These are phyloP conservation scores for Zymoseptoria passerinii DNA, from an alignment of 2,329 filamentous ascomycete species.

Conservation along the genomic window DNA sequence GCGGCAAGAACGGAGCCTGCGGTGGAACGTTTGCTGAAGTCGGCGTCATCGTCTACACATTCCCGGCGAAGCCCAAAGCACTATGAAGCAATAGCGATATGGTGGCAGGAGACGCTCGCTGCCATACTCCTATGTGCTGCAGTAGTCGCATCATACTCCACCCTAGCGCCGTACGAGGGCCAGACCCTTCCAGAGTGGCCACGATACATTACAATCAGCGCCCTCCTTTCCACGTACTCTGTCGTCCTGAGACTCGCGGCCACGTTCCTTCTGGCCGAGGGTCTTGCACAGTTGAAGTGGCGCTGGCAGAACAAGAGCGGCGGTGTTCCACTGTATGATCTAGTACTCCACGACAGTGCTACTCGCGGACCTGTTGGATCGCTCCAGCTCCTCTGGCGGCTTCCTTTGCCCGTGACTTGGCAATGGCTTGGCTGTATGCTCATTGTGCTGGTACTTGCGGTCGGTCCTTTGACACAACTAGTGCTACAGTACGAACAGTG, in stretches of 20 bases:
- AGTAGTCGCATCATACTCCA: constrained; percentile 4
- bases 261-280: constrained; percentile 3
- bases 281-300: constrained; percentile 8
- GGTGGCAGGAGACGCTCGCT: constrained; percentile 4
- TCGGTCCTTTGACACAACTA: constrained; percentile 9
- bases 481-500: constrained; percentile 9
- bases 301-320: constrained; percentile 3
- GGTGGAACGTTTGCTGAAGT: neutral
- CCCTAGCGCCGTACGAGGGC: constrained; percentile 7
- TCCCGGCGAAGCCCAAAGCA: neutral
- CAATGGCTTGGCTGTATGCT: constrained; percentile 7
- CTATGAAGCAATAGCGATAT: neutral
- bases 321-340: constrained; percentile 4
- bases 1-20: neutral
- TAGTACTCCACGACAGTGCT: constrained; percentile 5
- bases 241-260: constrained; percentile 7
- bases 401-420: constrained; percentile 1
- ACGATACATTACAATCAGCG: constrained; percentile 5
- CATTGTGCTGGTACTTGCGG: neutral
- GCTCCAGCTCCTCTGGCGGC: neutral
- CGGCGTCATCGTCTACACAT: neutral
- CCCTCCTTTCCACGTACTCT: constrained; percentile 7
- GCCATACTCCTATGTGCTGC: neutral
- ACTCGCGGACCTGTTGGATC: constrained; percentile 6
- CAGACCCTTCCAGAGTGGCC: constrained; percentile 8